phyloP scores from a whole-genome alignment of 495 filamentous ascomycete genomes.

The Hypoxylon intermedium region DNA sequence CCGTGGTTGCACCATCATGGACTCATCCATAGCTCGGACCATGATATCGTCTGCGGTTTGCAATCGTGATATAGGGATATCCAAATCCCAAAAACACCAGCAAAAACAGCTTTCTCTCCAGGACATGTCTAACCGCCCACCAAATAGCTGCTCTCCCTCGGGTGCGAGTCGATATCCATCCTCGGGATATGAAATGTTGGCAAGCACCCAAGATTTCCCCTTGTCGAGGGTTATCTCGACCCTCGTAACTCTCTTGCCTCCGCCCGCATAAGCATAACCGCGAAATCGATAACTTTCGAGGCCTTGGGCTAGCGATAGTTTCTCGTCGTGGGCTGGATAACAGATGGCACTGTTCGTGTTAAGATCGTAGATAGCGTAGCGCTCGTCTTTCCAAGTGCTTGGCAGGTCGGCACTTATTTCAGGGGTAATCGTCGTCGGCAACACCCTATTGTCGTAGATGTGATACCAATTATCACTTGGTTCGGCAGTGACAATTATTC shows the following conservation, averaged over 20 bases:
- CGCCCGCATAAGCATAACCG: conserved; percentile 92
- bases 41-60: conserved; percentile 73
- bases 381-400: conserved; percentile 86
- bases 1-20: conserved; percentile 83
- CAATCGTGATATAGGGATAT: conserved; percentile 70
- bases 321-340: conserved; percentile 83
- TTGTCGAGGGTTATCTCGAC: conserved; percentile 88
- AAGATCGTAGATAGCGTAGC: conserved; percentile 94
- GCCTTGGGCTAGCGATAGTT: conserved; percentile 58
- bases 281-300: conserved; percentile 66
- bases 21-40: conserved; percentile 91
- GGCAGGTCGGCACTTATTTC: conserved; percentile 79
- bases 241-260: conserved; percentile 82
- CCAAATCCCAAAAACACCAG: conserved; percentile 92
- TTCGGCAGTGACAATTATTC: conserved; percentile 74
- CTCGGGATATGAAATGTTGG: conserved; percentile 83
- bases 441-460: conserved; percentile 90
- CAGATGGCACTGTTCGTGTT: conserved; percentile 86
- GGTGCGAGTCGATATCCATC: conserved; percentile 78
- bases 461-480: conserved; percentile 98
- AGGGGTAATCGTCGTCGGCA: conserved; percentile 87
- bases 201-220: conserved; percentile 82
- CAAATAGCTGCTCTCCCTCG: conserved; percentile 71
- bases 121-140: conserved; percentile 80
- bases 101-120: conserved; percentile 86